Evolutionary conservation across 1,139 yeast genomes (phyloP).

Genomic region (Geotrichum australiense): DNA sequence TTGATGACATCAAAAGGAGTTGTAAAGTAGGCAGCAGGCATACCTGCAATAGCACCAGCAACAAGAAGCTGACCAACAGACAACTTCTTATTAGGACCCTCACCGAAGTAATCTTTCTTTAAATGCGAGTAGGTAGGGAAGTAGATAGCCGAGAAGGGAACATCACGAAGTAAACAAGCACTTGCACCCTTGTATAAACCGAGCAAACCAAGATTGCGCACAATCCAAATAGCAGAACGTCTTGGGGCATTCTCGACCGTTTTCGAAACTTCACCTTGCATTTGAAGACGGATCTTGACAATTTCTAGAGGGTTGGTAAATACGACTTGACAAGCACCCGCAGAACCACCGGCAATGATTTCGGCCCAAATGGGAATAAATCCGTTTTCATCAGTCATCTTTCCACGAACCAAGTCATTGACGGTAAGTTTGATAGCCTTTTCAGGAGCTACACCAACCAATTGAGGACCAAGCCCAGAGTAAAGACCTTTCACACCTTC

Average conservation of each 20-base stretch:
- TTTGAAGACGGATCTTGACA: conserved; percentile 90
- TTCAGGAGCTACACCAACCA: conserved; percentile 97
- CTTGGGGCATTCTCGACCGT: conserved; percentile 38
- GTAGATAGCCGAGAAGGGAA: conserved; percentile 94
- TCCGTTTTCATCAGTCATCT: conserved; percentile 53
- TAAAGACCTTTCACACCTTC: conserved; percentile 90
- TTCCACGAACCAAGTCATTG: conserved; percentile 77
- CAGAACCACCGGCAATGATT: conserved; percentile 80
- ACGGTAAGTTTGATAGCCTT: conserved; percentile 95
- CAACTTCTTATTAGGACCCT: conserved; percentile 64
- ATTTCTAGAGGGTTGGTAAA: conserved; percentile 96
- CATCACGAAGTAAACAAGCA: conserved; percentile 92
- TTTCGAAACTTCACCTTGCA: conserved; percentile 68
- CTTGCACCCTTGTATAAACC: conserved; percentile 89
- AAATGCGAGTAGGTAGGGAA: conserved; percentile 96
- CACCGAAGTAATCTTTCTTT: conserved; percentile 73
- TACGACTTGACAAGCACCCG: conserved; percentile 95
- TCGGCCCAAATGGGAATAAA: conserved; percentile 62
- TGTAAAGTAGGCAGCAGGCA: conserved; percentile 94
- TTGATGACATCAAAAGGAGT: conserved; percentile 96
- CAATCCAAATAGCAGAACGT: conserved; percentile 63
- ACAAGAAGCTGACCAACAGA: conserved; percentile 76
- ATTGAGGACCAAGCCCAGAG: conserved; percentile 89
- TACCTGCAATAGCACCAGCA: conserved; percentile 95
- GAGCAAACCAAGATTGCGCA: conserved; percentile 67